Evolutionary conservation across 2,329 filamentous ascomycete genomes (phyloP), one percentile per base, ranked within the genome.

Genomic region (Lachnellula arida): DNA sequence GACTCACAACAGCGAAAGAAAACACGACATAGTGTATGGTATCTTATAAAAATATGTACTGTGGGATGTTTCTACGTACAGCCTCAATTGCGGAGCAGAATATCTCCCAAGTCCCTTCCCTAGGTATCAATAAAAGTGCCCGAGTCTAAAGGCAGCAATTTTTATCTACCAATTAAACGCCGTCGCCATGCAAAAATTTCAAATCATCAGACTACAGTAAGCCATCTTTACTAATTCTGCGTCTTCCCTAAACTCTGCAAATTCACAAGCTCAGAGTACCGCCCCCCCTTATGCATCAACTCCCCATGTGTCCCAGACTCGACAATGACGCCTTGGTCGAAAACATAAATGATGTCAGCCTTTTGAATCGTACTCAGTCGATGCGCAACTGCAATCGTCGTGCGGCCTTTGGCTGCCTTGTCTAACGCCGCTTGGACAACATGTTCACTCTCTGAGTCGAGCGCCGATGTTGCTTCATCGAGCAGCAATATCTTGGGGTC

Each of bases 271-370:
- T 93, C 89, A 9, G 82, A 85, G 68, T 94, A 94, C 48, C 87
- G 79, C 3, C 88, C 88, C 60, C 84, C 84, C 68, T 78, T 80
- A 62, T 77, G 79, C 80, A 89, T 85, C 65, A 93, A 70, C 68
- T 91, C 88, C 0, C 75, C 67, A 69, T 97, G 93, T 8, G 85
- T 91, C 5, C 93, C 93, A 63, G 82, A 81, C 76, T 97, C 93
- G 1, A 95, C 88, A 44, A 97, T 83, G 57, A 84, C 81, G 7
- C 93, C 94, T 65, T 89, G 86, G 71, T 97, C 92, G 70, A 97
- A 94, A n/a, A 97, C 93, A 63, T 95, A 97, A 65, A 97, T 97
- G 49, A 93, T 76, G 69, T 97, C 93, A 0, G 93, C 93, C 70
- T 94, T 92, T 70, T 96, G 91, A 58, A 97, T 97, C 0, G 94